These are phyloP conservation scores for Acanthamoeba healyi DNA, from an alignment of 208 protist species.

Conservation along the genomic window DNA sequence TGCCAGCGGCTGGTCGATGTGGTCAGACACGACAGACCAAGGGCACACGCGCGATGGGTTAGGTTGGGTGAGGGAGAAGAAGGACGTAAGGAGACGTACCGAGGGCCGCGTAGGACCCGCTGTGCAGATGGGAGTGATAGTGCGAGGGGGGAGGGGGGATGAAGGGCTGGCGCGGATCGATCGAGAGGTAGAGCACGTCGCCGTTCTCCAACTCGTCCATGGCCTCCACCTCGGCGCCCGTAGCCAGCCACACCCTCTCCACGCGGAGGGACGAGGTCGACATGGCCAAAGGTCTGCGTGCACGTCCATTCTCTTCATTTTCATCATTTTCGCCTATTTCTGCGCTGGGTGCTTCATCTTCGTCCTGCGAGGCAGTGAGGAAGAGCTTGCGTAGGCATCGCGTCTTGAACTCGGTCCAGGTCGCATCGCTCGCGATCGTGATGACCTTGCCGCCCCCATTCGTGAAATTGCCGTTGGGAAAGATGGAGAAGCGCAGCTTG, in stretches of 20 bases:
- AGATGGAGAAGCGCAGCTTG: slow-evolving; percentile 30
- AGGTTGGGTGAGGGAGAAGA: not conserved
- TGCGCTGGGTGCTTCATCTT: not conserved
- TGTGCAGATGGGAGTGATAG: not conserved
- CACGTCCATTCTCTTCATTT: not conserved
- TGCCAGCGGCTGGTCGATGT: not conserved
- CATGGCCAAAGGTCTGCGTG: not conserved
- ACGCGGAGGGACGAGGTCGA: not conserved
- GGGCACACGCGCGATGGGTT: too few species aligned
- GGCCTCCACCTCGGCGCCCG: not conserved
- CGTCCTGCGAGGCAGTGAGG: not conserved
- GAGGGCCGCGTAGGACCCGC: not conserved
- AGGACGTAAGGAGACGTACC: not conserved
- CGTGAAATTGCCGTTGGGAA: slow-evolving; percentile 45
- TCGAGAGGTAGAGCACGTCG: slow-evolving; percentile 41
- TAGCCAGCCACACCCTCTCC: not conserved
- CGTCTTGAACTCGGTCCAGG: slow-evolving; percentile 9
- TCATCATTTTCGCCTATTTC: not conserved
- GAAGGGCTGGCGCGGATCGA: slow-evolving; percentile 21
- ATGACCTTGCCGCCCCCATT: slow-evolving; percentile 11
- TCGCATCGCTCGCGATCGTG: not conserved
- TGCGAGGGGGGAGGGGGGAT: slow-evolving; percentile 3
- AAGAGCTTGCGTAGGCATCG: slow-evolving; percentile 28
- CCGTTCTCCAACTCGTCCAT: slow-evolving; percentile 16
- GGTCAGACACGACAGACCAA: not conserved